Base-by-base conservation (phyloP, 306 rosid genomes). In the Pterocarpus macrocarpus region DNA sequence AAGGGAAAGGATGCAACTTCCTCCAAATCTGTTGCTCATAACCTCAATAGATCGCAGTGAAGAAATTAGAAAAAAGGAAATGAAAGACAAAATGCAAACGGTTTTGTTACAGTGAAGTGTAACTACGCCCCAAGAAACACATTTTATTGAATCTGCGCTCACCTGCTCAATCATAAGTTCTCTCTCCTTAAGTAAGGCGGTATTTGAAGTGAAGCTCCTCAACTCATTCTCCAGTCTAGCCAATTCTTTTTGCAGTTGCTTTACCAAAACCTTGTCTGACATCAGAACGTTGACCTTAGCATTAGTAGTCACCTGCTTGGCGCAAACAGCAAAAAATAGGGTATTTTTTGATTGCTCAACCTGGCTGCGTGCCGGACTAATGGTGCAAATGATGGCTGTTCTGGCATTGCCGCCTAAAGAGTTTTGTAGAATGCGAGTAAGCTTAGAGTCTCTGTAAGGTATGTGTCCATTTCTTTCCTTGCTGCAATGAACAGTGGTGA, bases 401-500 rank as follows among this genome's bases (percentile, higher is more conserved):
- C 98, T 92, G 50, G 97, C 90, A 81, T 95, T 92, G 67, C 98
- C 98, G 59, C 97, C 98, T 68, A 95, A 86, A 44, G 97, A 95
- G 75, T 92, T 95, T 34, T 95, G 99, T 66, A 95, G 86, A 86
- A 95, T 91, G 65, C 97, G 95, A 59, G 99, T 95, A 82, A 95
- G 83, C 81, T 95, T 95, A 0, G 97, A 95, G 65, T 95, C 97
- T 87, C 99, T 90, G 65, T 85, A 95, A 73, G 97, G 99, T 81
- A 95, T 8, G 81, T 95, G 99, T 16, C 86, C 95, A 85, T 83
- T 89, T 86, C 84, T 85, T 87, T 92, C 98, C 69, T 89, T 90
- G 90, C 99, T 95, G 92, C 89, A 75, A 78, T 80, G 81, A 87
- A 62, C 34, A 35, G 78, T 61, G 36, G 74, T 59, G 75, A 57